Base-by-base conservation (phyloP, 768 basidiomycete genomes). In the Boletales sp. region DNA sequence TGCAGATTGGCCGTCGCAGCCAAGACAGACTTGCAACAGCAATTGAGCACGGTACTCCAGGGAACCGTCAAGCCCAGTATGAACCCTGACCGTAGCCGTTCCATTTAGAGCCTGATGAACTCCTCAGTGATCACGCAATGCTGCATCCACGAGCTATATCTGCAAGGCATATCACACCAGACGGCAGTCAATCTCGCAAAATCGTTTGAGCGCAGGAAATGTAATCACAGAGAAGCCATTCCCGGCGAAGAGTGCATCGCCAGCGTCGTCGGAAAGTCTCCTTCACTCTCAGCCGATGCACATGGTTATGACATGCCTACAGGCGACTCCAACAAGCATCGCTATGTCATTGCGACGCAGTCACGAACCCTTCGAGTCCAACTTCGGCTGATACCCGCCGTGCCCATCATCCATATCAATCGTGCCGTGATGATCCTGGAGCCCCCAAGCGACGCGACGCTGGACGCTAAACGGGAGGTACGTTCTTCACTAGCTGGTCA, bases 121-220 rank as follows among this genome's bases (percentile, higher is more conserved):
- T 31, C 71, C 68, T 50, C 58, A 97, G 96, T 99, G 95, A 97
- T 99, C 67, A 97, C 96, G 0, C 95, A 98, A 65, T 99, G 96
- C 68, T 95, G 87, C 64, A 93, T 99, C 37, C 85, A 94, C 57
- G 90, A 92, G 63, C 77, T 99, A 2, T 98, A 99, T 71, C 77
- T 92, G 3, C 80, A 86, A 49, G 94, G 92, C 12, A 82, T 78
- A 51, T 62, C 75, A 2, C 79, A 80, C 30, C 94, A 97, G 63
- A 70, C 79, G 0, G 81, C 85, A 0, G 85, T 92, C 0, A 90
- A 96, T 64, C 76, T 96, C 38, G 95, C 96, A 2, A 98, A 97
- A 70, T 79, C 76, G 0, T 97, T 96, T 57, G 95, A 97, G 70
- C 79, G 95, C 49, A 69, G 96, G 56, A 92, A 88, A 70, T 99